phyloP scores from a whole-genome alignment of 169 alveolate species.

The Cryptosporidium parvum region DNA sequence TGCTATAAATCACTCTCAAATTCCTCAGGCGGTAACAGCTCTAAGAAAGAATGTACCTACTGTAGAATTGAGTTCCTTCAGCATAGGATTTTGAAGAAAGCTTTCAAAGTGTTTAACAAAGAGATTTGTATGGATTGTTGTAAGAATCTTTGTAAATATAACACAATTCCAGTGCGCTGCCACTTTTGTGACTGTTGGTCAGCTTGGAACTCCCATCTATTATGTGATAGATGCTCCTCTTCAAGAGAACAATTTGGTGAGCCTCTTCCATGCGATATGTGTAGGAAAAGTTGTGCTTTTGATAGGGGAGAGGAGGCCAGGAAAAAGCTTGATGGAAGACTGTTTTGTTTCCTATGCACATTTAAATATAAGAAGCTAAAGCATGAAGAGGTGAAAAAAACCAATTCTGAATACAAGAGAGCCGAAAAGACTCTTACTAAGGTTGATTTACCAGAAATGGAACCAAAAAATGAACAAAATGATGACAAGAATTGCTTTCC shows the following conservation, averaged over 20 bases:
- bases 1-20: slow-evolving; percentile 38
- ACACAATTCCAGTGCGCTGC: slow-evolving; percentile 59
- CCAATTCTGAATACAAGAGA: slow-evolving; percentile 40
- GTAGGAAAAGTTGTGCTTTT: slow-evolving; percentile 68
- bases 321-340: slow-evolving; percentile 63
- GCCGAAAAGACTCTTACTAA: slow-evolving; percentile 59
- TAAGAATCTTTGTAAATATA: slow-evolving; percentile 55
- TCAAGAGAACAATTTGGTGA: slow-evolving; percentile 63
- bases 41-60: slow-evolving; percentile 57
- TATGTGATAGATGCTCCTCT: slow-evolving; percentile 70
- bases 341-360: slow-evolving; percentile 62
- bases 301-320: slow-evolving; percentile 71
- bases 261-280: slow-evolving; percentile 76
- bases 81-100: slow-evolving; percentile 66
- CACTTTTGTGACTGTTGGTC: slow-evolving; percentile 76
- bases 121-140: slow-evolving; percentile 72
- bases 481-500: not conserved
- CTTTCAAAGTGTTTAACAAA: slow-evolving; percentile 45
- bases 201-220: slow-evolving; percentile 44
- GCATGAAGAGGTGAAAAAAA: slow-evolving; percentile 54
- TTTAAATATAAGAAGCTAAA: slow-evolving; percentile 60
- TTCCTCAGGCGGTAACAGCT: slow-evolving; percentile 3
- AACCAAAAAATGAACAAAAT: not conserved
- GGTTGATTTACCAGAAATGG: not conserved
- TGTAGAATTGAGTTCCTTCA: slow-evolving; percentile 69